Percentiles rank a stretch among this genome's conserved stretches.
Evolutionary conservation across 2,329 filamentous ascomycete genomes (phyloP).

Genomic region (Fusarium xyrophilum): DNA sequence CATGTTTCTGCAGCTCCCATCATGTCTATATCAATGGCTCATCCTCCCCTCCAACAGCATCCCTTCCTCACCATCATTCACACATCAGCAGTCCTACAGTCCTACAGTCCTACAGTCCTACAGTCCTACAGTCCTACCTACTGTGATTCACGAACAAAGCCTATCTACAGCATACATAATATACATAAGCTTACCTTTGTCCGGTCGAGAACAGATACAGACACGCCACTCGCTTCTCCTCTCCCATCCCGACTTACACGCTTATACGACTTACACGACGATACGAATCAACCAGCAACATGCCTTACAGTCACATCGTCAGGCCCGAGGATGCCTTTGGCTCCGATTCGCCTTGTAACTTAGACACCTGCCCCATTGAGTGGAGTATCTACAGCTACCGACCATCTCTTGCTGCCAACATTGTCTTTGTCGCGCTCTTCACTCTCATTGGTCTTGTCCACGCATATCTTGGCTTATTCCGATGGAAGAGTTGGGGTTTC

Average conservation of each 20-base stretch:
- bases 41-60: conserved; percentile 8
- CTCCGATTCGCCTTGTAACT: conserved; percentile 54
- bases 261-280: background rate
- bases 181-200: conserved; percentile 28
- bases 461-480: conserved; percentile 52
- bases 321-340: conserved; percentile 50
- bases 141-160: background rate
- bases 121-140: background rate
- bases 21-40: conserved; percentile 26
- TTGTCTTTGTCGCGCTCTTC: conserved; percentile 60
- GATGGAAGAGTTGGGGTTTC: conserved; percentile 58
- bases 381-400: conserved; percentile 62
- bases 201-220: background rate
- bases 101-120: conserved; percentile 2
- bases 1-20: background rate
- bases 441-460: conserved; percentile 51
- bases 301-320: conserved; percentile 35
- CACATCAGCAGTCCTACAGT: conserved; percentile 3
- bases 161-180: conserved; percentile 19
- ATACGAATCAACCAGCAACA: conserved; percentile 17
- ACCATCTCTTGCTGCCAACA: conserved; percentile 61
- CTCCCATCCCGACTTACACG: background rate
- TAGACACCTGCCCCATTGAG: conserved; percentile 55
- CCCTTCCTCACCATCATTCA: conserved; percentile 6
- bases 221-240: background rate